Evolutionary conservation across 176 grass and related monocot species (phyloP).

Genomic region (Miscanthus lutarioriparius): DNA sequence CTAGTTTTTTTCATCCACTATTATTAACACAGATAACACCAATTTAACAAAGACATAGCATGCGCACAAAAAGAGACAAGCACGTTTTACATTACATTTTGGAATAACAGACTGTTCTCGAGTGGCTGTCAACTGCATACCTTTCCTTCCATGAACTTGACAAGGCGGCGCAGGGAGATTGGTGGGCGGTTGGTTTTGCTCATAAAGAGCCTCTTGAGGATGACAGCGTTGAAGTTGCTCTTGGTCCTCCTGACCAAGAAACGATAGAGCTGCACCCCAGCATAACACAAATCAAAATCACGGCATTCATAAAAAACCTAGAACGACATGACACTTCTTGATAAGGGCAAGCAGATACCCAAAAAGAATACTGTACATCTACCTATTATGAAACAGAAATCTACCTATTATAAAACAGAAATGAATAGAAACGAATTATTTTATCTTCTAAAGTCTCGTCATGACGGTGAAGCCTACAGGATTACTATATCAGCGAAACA

Average conservation of each 20-base stretch:
- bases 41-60: not conserved
- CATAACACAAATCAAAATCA: not conserved
- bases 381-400: not conserved
- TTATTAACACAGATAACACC: not conserved
- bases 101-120: not conserved
- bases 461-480: not conserved
- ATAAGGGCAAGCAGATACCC: not conserved
- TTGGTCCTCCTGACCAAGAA: conserved; percentile 79
- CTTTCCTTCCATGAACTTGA: conserved; percentile 74
- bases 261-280: conserved; percentile 57
- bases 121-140: not conserved
- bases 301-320: not conserved
- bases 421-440: not conserved
- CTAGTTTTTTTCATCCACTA: not conserved
- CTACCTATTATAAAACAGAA: not conserved
- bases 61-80: not conserved
- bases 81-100: not conserved
- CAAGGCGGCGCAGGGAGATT: conserved; percentile 65
- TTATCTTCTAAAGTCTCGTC: not conserved
- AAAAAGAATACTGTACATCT: not conserved
- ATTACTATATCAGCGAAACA: not conserved
- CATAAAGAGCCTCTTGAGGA: conserved; percentile 88
- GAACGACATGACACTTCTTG: not conserved
- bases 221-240: conserved; percentile 78
- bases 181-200: conserved; percentile 75